These are phyloP conservation scores for Monascus ruber DNA, from an alignment of 2,329 filamentous ascomycete species.

Conservation along the genomic window DNA sequence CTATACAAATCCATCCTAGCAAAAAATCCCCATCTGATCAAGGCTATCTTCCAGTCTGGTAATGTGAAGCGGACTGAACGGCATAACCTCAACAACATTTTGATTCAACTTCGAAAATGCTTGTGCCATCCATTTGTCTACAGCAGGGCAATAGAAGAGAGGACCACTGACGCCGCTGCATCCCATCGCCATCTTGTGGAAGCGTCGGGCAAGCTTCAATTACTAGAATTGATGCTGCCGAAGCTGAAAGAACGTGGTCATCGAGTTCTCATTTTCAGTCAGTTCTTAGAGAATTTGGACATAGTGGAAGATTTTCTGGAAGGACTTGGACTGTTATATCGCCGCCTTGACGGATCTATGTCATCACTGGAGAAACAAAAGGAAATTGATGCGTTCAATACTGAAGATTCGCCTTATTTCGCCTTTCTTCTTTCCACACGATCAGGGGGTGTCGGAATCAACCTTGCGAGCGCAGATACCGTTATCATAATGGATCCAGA, in stretches of 20 bases:
- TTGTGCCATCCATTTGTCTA: slow-evolving; percentile 96
- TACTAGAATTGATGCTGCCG: slow-evolving; percentile 76
- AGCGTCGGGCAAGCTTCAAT: slow-evolving; percentile 76
- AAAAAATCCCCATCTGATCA: slow-evolving; percentile 81
- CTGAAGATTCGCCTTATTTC: slow-evolving; percentile 68
- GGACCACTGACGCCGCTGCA: slow-evolving; percentile 46
- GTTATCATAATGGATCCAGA: slow-evolving; percentile 96
- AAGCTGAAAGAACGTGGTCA: slow-evolving; percentile 78
- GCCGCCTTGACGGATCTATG: slow-evolving; percentile 77
- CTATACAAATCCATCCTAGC: slow-evolving; percentile 87
- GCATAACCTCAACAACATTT: slow-evolving; percentile 78
- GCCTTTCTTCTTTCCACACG: slow-evolving; percentile 88
- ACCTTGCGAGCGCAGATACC: slow-evolving; percentile 89
- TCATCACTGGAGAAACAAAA: slow-evolving; percentile 80
- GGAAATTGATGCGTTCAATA: slow-evolving; percentile 88
- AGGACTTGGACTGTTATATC: slow-evolving; percentile 59
- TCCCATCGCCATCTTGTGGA: slow-evolving; percentile 76
- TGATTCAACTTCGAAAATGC: slow-evolving; percentile 90
- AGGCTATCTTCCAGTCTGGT: slow-evolving; percentile 63
- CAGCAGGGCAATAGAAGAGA: slow-evolving; percentile 80
- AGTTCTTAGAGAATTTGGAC: slow-evolving; percentile 78
- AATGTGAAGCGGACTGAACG: slow-evolving; percentile 60
- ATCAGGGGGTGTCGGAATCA: slow-evolving; percentile 93
- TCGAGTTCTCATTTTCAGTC: slow-evolving; percentile 87
- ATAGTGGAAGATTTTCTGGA: slow-evolving; percentile 86